Conservation (phyloP, 2,329 filamentous ascomycete genomes). For the Colletotrichum tamarilloi region DNA sequence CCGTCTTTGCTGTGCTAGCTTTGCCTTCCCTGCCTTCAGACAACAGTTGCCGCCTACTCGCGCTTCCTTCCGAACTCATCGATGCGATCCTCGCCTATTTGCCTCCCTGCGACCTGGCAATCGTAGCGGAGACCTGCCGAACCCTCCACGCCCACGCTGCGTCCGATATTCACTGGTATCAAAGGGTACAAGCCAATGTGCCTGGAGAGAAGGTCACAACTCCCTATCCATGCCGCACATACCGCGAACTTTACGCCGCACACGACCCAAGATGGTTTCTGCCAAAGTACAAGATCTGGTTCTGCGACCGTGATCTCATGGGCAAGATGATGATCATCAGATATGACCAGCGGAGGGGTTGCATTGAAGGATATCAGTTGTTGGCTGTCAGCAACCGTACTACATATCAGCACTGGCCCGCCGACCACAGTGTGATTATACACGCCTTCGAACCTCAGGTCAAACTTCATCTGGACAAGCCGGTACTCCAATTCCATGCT, state of each 20-base stretch:
- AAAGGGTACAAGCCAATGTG: slow-evolving; percentile 75
- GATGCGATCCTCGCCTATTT: slow-evolving; percentile 77
- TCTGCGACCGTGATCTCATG: slow-evolving; percentile 77
- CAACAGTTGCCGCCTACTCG: slow-evolving; percentile 51
- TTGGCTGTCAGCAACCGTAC: slow-evolving; percentile 71
- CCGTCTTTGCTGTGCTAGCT: neutral
- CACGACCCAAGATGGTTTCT: slow-evolving; percentile 90
- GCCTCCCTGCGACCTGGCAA: slow-evolving; percentile 70
- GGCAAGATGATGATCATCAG: slow-evolving; percentile 82
- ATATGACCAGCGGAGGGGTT: slow-evolving; percentile 77
- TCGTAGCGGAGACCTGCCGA: slow-evolving; percentile 70
- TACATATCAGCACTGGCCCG: slow-evolving; percentile 71
- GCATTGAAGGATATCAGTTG: slow-evolving; percentile 84
- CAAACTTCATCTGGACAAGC: slow-evolving; percentile 78
- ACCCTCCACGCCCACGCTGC: slow-evolving; percentile 67
- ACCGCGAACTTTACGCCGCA: slow-evolving; percentile 76
- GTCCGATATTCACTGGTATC: slow-evolving; percentile 79
- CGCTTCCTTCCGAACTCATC: slow-evolving; percentile 80
- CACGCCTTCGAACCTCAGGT: slow-evolving; percentile 78
- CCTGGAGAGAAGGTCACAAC: slow-evolving; percentile 64
- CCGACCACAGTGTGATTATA: slow-evolving; percentile 74
- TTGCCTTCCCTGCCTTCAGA: neutral
- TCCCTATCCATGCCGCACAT: slow-evolving; percentile 71
- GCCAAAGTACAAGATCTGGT: slow-evolving; percentile 84
- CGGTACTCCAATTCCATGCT: slow-evolving; percentile 69